Base-by-base conservation (phyloP, 2,329 filamentous ascomycete species). In the Aspergillus bombycis region DNA sequence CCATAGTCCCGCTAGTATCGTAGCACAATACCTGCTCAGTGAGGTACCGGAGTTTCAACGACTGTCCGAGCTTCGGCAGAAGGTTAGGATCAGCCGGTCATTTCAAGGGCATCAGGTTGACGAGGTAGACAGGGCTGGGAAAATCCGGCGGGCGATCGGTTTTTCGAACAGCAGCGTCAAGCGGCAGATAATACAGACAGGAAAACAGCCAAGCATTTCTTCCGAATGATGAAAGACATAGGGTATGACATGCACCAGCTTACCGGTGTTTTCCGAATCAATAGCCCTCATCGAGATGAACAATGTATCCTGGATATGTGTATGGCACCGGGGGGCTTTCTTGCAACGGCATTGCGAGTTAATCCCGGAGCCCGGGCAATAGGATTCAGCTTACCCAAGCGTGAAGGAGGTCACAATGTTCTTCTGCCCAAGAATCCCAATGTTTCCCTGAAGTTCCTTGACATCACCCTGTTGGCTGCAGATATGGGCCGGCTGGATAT, bases 391-490 rank as follows among this genome's bases (percentile, higher is more conserved):
- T 26, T 48, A 48, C 45, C 45, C 4, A 14, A 2, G 2, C 23
- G 11, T 48, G 21, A 48, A 10, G 62, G 62, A 9, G 61, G 62
- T 10, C 62, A 65, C 26, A 38, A 55, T 1, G 41, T 65, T 8
- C 57, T 46, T 32, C 1, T 64, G 32, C 14, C 38, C 1, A 36
- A 45, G 8, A 32, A 1, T 26, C 1, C 4, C 14, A 41, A 41
- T 8, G 38, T 72, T 11, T 63, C 62, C 2, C 45, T 70, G 12
- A 66, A 64, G 41, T 75, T 73, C 43, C 62, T 81, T 2, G 85
- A 88, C 67, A 73, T 86, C 58, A 87, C 82, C 1, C 83, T 86
- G 79, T 75, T 87, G 0, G 81, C 80, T 4, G 75, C 68, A 0
- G 84, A 85, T 45, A 81, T 82, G 74, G 79, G 78, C 11, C 38